phyloP scores from a whole-genome alignment of 352 stramenopile genomes.

The Phytophthora quininea region DNA sequence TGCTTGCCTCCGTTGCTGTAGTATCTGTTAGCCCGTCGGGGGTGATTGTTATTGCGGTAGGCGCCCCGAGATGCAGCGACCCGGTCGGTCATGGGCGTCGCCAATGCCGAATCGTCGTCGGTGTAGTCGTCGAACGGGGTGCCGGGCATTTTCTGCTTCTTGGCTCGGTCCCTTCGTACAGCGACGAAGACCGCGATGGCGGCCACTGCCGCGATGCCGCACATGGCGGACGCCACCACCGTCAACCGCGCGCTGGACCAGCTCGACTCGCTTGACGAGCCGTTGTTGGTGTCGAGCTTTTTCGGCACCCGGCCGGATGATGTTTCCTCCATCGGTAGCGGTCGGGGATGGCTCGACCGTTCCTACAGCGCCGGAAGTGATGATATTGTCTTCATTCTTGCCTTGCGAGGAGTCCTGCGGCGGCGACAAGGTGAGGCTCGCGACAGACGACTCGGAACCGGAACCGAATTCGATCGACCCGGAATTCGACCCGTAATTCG shows the following conservation, averaged over 20 bases:
- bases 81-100: slow-evolving; percentile 18
- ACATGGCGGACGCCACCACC: slow-evolving; percentile 27
- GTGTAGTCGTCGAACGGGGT: slow-evolving; percentile 36
- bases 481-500: background rate
- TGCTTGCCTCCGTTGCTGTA: background rate
- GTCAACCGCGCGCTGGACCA: slow-evolving; percentile 30
- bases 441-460: background rate
- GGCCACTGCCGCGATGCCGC: slow-evolving; percentile 33
- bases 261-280: slow-evolving; percentile 14
- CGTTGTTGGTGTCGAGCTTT: slow-evolving; percentile 33
- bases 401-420: background rate
- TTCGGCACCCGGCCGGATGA: slow-evolving; percentile 23
- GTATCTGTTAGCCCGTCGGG: slow-evolving; percentile 1
- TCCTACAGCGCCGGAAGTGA: slow-evolving; percentile 2
- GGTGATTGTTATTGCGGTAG: background rate
- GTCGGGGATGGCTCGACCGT: slow-evolving; percentile 14
- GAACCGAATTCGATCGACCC: background rate
- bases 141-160: slow-evolving; percentile 28
- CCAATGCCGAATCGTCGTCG: slow-evolving; percentile 21
- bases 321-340: slow-evolving; percentile 6
- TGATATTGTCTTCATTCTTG: slow-evolving; percentile 25
- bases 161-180: slow-evolving; percentile 30
- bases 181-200: slow-evolving; percentile 47
- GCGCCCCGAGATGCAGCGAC: slow-evolving; percentile 3
- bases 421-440: slow-evolving; percentile 4